A percentile compares a stretch with the other conserved stretches of the same genome.
Conservation (phyloP, 345 rosid species). For the Citrus sp. region DNA sequence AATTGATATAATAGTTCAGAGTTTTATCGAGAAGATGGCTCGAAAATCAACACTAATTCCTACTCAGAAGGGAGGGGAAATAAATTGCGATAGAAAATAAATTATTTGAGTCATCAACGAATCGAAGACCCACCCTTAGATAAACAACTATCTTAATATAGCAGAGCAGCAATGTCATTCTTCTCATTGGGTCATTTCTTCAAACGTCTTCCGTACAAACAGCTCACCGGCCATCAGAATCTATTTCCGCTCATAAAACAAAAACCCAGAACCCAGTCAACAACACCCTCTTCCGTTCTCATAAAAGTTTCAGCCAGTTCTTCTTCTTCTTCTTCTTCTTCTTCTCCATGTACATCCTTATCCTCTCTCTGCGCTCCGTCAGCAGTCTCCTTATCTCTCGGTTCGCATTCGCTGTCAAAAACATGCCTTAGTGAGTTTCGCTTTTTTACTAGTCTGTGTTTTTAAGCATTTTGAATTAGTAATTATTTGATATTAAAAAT, state of each 20-base stretch:
- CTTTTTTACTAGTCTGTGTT: background rate
- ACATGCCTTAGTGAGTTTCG: conserved; percentile 43
- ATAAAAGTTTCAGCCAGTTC: conserved; percentile 12
- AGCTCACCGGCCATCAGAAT: conserved; percentile 19
- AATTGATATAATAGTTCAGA: no score
- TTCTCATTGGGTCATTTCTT: conserved; percentile 45
- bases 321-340: no score
- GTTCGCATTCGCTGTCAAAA: conserved; percentile 65
- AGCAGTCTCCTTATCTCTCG: conserved; percentile 62
- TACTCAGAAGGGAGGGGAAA: no score
- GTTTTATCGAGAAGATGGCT: no score
- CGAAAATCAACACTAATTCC: no score
- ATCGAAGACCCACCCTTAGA: accelerated
- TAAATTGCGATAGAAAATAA: no score
- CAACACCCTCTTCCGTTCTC: conserved; percentile 17
- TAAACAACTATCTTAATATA: no score
- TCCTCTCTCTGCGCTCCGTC: no score
- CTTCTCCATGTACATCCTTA: no score
- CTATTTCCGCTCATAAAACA: conserved; percentile 5
- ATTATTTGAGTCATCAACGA: no score
- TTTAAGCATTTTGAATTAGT: background rate
- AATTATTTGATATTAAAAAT: no score
- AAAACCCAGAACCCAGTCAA: background rate
- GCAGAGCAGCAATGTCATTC: conserved; percentile 29
- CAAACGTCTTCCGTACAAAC: conserved; percentile 52